These are phyloP conservation scores for Hibiscus mutabilis DNA, from an alignment of 345 rosid genomes.

Conservation along the genomic window DNA sequence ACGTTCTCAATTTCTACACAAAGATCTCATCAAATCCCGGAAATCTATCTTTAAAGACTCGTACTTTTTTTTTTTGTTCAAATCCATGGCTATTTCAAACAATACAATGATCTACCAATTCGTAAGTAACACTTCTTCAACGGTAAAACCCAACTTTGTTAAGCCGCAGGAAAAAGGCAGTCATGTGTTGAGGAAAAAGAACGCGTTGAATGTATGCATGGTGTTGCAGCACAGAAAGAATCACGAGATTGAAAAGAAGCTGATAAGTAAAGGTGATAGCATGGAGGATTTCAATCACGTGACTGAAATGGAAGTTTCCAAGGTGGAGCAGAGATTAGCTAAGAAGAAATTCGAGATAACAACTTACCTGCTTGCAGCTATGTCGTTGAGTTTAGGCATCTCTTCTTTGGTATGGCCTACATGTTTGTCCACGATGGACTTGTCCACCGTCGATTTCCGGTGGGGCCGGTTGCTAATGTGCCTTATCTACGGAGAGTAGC, in stretches of 20 bases:
- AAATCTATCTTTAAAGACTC: no score
- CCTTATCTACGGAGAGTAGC: constrained; percentile 55
- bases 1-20: no score
- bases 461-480: constrained; percentile 57
- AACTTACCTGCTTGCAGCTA: constrained; percentile 51
- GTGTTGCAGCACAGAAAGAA: constrained; percentile 9
- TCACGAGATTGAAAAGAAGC: background rate
- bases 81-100: constrained; percentile 9
- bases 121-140: background rate
- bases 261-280: background rate
- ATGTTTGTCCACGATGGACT: constrained; percentile 72
- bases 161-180: background rate
- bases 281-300: constrained; percentile 2
- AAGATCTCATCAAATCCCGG: no score
- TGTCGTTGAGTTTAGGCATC: constrained; percentile 51
- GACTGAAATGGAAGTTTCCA: constrained; percentile 14
- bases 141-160: background rate
- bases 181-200: background rate
- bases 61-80: no score
- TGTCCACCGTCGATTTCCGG: constrained; percentile 66
- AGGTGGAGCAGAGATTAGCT: constrained; percentile 28
- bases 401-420: constrained; percentile 72
- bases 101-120: background rate
- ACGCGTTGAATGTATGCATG: constrained; percentile 4
- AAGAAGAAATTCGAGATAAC: constrained; percentile 40